Evolutionary conservation across 257 asterid species (phyloP).

Genomic region (Buddleja alternifolia): DNA sequence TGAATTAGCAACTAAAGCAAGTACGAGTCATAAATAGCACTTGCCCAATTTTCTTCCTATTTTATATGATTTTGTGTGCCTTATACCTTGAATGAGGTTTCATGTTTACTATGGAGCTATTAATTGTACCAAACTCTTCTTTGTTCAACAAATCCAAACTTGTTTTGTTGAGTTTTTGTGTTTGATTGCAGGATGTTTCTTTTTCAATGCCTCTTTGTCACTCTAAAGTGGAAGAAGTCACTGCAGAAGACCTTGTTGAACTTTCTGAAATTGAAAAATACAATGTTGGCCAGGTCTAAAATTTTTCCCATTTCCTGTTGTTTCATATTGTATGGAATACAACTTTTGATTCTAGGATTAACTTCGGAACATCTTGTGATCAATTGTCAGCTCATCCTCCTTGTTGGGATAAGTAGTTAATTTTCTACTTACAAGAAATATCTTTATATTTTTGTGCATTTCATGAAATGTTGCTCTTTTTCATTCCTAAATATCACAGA

Average conservation of each 20-base stretch:
- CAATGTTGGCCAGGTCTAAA: slow-evolving; percentile 74
- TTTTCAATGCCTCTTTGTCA: slow-evolving; percentile 90
- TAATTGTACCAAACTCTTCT: slow-evolving; percentile 19
- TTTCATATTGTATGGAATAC: slow-evolving; percentile 5
- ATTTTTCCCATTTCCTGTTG: slow-evolving; percentile 21
- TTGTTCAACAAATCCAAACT: not conserved
- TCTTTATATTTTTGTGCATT: not conserved
- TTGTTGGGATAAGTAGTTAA: too few species aligned
- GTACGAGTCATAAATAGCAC: not conserved
- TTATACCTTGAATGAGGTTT: not conserved
- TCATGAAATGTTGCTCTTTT: slow-evolving; percentile 12
- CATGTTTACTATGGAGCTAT: slow-evolving; percentile 16
- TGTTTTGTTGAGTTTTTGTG: slow-evolving; percentile 25
- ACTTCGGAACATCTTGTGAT: slow-evolving; percentile 11
- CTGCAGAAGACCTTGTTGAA: slow-evolving; percentile 78
- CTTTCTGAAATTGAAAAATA: slow-evolving; percentile 78
- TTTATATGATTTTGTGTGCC: slow-evolving; percentile 8
- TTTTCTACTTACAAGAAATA: slow-evolving; percentile 3
- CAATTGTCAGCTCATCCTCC: not conserved
- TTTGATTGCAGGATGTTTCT: slow-evolving; percentile 64
- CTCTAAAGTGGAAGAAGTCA: slow-evolving; percentile 75
- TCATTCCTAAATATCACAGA: slow-evolving; percentile 1
- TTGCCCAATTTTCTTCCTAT: slow-evolving; percentile 17
- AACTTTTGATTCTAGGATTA: slow-evolving; percentile 18
- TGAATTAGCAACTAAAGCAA: slow-evolving; percentile 7